Conservation (phyloP, 1,284 basidiomycete genomes). For the Macrocybe sp. region DNA sequence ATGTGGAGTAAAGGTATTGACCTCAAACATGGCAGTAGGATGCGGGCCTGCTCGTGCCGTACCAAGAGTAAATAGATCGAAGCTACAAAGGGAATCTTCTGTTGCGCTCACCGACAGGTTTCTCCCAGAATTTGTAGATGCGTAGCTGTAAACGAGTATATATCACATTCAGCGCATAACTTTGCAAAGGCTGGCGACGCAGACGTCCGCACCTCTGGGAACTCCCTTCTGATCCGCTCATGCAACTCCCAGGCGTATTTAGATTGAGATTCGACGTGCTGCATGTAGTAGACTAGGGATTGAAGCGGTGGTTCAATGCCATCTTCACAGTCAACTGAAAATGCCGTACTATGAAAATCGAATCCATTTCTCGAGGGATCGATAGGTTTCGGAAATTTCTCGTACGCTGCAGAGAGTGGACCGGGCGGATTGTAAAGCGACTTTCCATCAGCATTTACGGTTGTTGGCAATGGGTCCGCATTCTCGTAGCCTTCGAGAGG, state of each 20-base stretch:
- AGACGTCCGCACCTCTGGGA: constrained; percentile 52
- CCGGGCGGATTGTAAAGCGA: constrained; percentile 44
- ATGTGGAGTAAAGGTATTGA: constrained; percentile 61
- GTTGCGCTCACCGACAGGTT: constrained; percentile 45
- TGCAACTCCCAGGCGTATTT: constrained; percentile 57
- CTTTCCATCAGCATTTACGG: constrained; percentile 52
- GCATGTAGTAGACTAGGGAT: constrained; percentile 58
- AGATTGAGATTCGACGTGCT: constrained; percentile 36
- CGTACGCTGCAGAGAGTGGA: constrained; percentile 43
- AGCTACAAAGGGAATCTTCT: neutral
- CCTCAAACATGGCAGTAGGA: constrained; percentile 66
- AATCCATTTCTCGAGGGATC: constrained; percentile 51
- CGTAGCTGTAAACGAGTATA: constrained; percentile 39
- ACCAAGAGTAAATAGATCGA: neutral
- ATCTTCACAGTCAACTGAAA: too few relatives aligned
- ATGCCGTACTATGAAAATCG: constrained; percentile 54
- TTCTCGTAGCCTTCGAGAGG: constrained; percentile 43
- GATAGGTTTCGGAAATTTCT: constrained; percentile 50
- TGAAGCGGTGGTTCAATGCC: neutral
- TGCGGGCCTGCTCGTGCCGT: constrained; percentile 41
- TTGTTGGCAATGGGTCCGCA: constrained; percentile 45
- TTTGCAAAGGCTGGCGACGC: neutral
- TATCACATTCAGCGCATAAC: neutral
- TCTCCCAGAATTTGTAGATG: constrained; percentile 62
- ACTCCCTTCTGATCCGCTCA: constrained; percentile 60